phyloP scores from a whole-genome alignment of 2,329 filamentous ascomycete species.

The Scytalidium lignicola region DNA sequence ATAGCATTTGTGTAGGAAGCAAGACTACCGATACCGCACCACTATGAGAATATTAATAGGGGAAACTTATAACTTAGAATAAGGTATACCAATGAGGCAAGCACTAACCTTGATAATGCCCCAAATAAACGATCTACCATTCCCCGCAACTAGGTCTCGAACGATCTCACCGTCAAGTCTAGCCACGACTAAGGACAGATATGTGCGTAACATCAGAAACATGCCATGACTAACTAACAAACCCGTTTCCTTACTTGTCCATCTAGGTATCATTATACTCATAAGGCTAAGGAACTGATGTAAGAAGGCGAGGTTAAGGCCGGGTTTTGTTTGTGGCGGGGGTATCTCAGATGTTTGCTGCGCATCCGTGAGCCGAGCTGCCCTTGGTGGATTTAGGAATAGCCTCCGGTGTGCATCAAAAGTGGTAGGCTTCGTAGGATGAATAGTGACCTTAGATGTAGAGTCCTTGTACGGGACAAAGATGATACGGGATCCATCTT shows the following conservation, averaged over 20 bases:
- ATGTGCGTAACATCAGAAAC: constrained; percentile 88
- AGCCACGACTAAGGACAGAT: constrained; percentile 88
- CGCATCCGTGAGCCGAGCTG: constrained; percentile 70
- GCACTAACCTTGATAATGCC: constrained; percentile 69
- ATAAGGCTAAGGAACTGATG: constrained; percentile 95
- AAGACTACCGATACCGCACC: constrained; percentile 89
- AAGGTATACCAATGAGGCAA: constrained; percentile 11
- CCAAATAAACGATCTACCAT: constrained; percentile 81
- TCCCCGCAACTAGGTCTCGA: constrained; percentile 89
- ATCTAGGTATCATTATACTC: constrained; percentile 95
- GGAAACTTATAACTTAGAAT: background rate
- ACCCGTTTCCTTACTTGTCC: constrained; percentile 93
- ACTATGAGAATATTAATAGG: constrained; percentile 39
- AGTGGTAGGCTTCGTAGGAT: constrained; percentile 84
- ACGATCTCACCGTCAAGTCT: constrained; percentile 94
- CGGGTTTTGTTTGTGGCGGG: constrained; percentile 85
- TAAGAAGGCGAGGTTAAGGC: constrained; percentile 89
- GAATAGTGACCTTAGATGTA: constrained; percentile 86
- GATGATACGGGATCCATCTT: constrained; percentile 91
- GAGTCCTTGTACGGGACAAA: constrained; percentile 88
- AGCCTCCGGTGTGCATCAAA: constrained; percentile 94
- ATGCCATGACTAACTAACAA: constrained; percentile 81
- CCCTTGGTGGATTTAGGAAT: constrained; percentile 85
- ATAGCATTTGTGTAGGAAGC: constrained; percentile 97
- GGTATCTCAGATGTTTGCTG: constrained; percentile 61